These are phyloP conservation scores for Metschnikowia lochheadii DNA, from an alignment of 805 yeast species.

Conservation along the genomic window DNA sequence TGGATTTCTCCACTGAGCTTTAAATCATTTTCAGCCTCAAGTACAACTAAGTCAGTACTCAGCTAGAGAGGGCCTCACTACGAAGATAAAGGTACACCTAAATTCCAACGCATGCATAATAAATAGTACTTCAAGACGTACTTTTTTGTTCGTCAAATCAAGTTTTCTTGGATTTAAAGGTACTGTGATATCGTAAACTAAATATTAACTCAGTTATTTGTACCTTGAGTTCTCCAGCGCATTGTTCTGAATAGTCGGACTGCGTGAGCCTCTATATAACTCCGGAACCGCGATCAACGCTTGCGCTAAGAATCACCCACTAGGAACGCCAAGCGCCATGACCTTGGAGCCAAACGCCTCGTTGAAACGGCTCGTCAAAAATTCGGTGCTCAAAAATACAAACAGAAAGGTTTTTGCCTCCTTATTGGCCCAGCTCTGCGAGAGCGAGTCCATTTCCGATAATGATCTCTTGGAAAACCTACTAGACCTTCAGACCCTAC, in stretches of 20 bases:
- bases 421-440: slow-evolving; percentile 27
- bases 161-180: too few species aligned
- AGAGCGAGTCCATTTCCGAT: slow-evolving; percentile 17
- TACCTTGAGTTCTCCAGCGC: too few species aligned
- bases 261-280: neutral
- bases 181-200: too few species aligned
- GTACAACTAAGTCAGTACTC: neutral
- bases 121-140: too few species aligned
- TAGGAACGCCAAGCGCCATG: neutral
- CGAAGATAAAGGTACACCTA: neutral
- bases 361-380: slow-evolving; percentile 18
- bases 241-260: too few species aligned
- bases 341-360: slow-evolving; percentile 8
- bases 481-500: slow-evolving; percentile 17
- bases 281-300: neutral
- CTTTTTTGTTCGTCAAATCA: too few species aligned
- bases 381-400: slow-evolving; percentile 19
- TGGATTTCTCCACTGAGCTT: too few species aligned
- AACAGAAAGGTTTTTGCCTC: slow-evolving; percentile 24
- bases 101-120: too few species aligned
- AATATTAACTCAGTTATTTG: too few species aligned
- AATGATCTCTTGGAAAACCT: slow-evolving; percentile 25
- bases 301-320: neutral
- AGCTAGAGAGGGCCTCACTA: neutral
- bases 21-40: too few species aligned